Evolutionary conservation across 2,329 filamentous ascomycete genomes (phyloP).

Genomic region (Pyrenophora teres): DNA sequence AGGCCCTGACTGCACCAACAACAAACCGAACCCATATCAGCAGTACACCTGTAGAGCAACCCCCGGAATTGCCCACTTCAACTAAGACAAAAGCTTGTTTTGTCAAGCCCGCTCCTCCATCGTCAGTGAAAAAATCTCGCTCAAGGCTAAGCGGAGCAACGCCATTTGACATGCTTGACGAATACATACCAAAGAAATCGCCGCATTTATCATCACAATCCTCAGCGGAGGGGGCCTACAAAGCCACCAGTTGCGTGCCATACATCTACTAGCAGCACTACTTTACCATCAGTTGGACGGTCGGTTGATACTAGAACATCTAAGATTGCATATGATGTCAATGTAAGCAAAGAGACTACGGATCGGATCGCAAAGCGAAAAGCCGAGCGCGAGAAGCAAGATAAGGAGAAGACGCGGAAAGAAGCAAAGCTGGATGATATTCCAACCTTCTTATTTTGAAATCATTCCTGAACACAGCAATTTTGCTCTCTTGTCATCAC

Average conservation of each 20-base stretch:
- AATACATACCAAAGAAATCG: constrained; percentile 16
- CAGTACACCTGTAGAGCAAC: neutral
- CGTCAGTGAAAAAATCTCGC: constrained; percentile 13
- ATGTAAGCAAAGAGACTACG: constrained; percentile 24
- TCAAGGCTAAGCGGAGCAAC: constrained; percentile 24
- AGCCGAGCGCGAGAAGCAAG: constrained; percentile 30
- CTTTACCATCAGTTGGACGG: neutral
- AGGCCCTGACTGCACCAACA: constrained; percentile 5
- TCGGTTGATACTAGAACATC: constrained; percentile 13
- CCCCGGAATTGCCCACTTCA: neutral
- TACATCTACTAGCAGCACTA: neutral
- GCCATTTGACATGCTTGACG: constrained; percentile 36
- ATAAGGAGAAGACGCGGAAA: constrained; percentile 33
- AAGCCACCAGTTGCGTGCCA: neutral
- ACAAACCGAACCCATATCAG: neutral
- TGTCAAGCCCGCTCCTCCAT: constrained; percentile 26
- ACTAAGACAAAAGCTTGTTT: constrained; percentile 12
- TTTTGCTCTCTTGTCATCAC: too few species aligned
- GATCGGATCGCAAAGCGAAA: constrained; percentile 41
- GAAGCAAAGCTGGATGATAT: constrained; percentile 45
- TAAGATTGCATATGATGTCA: neutral
- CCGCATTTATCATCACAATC: constrained; percentile 1
- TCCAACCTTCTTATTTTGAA: constrained; percentile 52
- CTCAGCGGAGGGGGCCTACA: neutral
- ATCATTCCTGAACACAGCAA: too few species aligned